Evolutionary conservation across 345 rosid species (phyloP).

Genomic region (Eutrema yunnanense): DNA sequence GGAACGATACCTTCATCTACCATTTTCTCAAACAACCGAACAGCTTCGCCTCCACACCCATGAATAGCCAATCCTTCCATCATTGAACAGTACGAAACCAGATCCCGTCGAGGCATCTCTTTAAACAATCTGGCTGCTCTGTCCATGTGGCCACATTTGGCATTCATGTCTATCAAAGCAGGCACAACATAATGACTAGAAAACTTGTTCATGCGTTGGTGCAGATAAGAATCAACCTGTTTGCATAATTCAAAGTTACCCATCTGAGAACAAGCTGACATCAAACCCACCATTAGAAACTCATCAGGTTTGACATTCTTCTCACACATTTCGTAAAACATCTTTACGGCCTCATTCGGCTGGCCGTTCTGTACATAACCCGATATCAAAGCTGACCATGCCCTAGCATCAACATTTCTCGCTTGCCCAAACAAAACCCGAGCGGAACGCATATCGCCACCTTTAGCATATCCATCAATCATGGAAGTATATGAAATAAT

Average conservation of each 20-base stretch:
- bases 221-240: constrained; percentile 49
- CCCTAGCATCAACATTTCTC: constrained; percentile 40
- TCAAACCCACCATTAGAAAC: constrained; percentile 49
- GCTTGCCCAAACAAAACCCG: constrained; percentile 45
- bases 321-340: constrained; percentile 36
- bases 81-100: constrained; percentile 56
- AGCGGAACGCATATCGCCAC: constrained; percentile 49
- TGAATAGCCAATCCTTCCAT: constrained; percentile 64
- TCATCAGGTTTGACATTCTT: constrained; percentile 50
- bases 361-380: constrained; percentile 63
- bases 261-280: constrained; percentile 74
- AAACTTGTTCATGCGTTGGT: constrained; percentile 32
- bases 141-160: constrained; percentile 66
- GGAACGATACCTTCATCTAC: constrained; percentile 54
- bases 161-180: constrained; percentile 74
- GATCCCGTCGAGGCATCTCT: constrained; percentile 42
- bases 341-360: constrained; percentile 43
- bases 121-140: constrained; percentile 52
- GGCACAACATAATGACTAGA: constrained; percentile 44
- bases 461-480: constrained; percentile 72
- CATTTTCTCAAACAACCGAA: constrained; percentile 51
- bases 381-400: constrained; percentile 58
- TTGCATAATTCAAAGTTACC: constrained; percentile 53
- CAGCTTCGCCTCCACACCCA: constrained; percentile 43
- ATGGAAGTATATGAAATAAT: constrained; percentile 68